A percentile compares a stretch with the other conserved stretches of the same genome.
phyloP scores from a whole-genome alignment of 106 monocot species.

The Cymbidium sinense region DNA sequence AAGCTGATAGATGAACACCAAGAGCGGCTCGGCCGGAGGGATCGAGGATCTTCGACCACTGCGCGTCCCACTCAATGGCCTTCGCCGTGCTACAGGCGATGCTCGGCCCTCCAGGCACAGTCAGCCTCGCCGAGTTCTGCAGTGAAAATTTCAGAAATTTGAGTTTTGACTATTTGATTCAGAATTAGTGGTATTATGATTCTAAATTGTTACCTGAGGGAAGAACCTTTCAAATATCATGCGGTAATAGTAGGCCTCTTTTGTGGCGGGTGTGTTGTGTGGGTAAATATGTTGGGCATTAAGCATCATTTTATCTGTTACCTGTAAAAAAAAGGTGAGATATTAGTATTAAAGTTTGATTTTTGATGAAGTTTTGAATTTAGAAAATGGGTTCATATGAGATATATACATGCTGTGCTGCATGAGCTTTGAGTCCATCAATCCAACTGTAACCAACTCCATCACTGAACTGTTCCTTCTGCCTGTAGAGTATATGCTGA shows the following conservation, averaged over 20 bases:
- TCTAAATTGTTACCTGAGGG: constrained; percentile 31
- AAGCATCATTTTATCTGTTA: constrained; percentile 53
- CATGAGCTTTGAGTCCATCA: constrained; percentile 58
- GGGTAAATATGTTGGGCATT: constrained; percentile 49
- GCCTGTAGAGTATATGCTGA: constrained; percentile 60
- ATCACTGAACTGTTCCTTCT: constrained; percentile 73
- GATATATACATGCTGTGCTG: constrained; percentile 30
- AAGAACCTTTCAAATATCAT: constrained; percentile 56
- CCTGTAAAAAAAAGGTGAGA: constrained; percentile 15
- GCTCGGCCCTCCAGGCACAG: constrained; percentile 22
- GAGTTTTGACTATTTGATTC: too few relatives aligned
- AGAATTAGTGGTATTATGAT: neutral
- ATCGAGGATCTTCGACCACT: constrained; percentile 27
- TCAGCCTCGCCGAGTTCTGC: constrained; percentile 17
- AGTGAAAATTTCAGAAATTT: neutral
- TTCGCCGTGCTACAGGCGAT: constrained; percentile 29
- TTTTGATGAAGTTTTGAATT: neutral
- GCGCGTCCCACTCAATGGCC: constrained; percentile 26
- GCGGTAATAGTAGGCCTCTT: constrained; percentile 60
- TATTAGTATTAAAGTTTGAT: neutral
- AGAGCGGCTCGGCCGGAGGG: constrained; percentile 28
- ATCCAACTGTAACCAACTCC: constrained; percentile 72
- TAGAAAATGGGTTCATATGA: too few relatives aligned
- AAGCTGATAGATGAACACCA: constrained; percentile 24
- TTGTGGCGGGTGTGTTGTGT: constrained; percentile 55